Base-by-base conservation (phyloP, 2,329 filamentous ascomycete genomes). In the Aplosporella prunicola region DNA sequence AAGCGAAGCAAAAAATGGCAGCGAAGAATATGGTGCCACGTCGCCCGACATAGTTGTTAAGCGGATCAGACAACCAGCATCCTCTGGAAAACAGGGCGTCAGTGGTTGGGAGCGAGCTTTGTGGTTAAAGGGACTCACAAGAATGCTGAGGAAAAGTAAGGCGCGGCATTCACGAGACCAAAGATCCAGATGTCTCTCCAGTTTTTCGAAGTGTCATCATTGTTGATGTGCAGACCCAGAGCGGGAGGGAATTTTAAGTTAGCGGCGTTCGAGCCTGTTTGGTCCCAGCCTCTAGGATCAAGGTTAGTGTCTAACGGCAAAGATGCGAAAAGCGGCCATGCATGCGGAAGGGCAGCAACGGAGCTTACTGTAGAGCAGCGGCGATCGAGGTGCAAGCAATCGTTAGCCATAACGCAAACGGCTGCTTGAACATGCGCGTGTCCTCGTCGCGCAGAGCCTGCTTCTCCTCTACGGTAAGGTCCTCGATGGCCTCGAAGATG, bases 11-110 rank as follows among this genome's bases (percentile, higher is more conserved):
- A 52, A 88, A 78, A 43, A 81, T 72, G 29, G 80, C 83, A 4
- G 82, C 76, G 39, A 84, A 63, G 57, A 86, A 88, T 43, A 89
- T 87, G 11, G 78, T 83, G 6, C 82, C 80, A 2, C 80, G 70
- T 31, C 81, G 74, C 9, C 82, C 82, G 44, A 85, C 78, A 41
- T 52, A 63, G 38, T 76, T 72, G 58, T 86, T 86, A 55, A 85
- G 69, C 1, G 82, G 81, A 25, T 78, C 75, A 0, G 79, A 84
- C 26, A 80, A 64, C 81, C 82, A 86, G 57, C 80, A 85, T 13
- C 80, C 78, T 16, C 37, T 39, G 13, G 4, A 11, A n/a, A n/a
- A n/a, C n/a, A n/a, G n/a, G n/a, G n/a, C n/a, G n/a, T n/a, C n/a
- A n/a, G n/a, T n/a, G n/a, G n/a, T n/a, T n/a, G n/a, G n/a, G n/a